Conservation (phyloP, 768 basidiomycete genomes). For the Crucibulum laeve region DNA sequence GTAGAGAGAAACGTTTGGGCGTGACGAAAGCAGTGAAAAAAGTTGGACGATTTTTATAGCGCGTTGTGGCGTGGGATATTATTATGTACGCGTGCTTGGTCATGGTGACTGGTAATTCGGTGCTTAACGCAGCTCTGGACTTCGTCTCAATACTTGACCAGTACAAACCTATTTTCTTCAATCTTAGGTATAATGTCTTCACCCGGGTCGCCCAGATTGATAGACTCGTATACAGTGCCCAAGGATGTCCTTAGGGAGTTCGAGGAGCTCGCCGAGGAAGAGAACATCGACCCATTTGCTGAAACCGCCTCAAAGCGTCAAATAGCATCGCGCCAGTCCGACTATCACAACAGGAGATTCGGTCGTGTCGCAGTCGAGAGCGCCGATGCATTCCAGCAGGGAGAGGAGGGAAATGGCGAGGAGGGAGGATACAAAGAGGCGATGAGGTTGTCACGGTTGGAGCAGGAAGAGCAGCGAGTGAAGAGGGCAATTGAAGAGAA, state of each 20-base stretch:
- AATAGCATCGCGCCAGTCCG: slow-evolving; percentile 89
- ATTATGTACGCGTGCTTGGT: not conserved
- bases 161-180: slow-evolving; percentile 8
- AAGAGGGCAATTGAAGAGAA: slow-evolving; percentile 84
- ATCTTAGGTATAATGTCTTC: slow-evolving; percentile 49
- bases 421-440: slow-evolving; percentile 95
- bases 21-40: not conserved
- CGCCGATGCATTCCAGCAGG: slow-evolving; percentile 70
- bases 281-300: slow-evolving; percentile 86
- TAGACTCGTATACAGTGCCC: slow-evolving; percentile 90
- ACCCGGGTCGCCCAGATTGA: slow-evolving; percentile 62
- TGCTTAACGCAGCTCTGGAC: too few relatives aligned
- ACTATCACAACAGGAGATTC: slow-evolving; percentile 93
- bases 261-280: slow-evolving; percentile 89
- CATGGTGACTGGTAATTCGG: not conserved
- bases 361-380: slow-evolving; percentile 79
- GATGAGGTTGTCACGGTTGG: slow-evolving; percentile 86
- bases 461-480: slow-evolving; percentile 90
- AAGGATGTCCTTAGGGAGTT: slow-evolving; percentile 95
- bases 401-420: slow-evolving; percentile 59
- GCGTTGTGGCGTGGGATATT: not conserved
- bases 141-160: not conserved
- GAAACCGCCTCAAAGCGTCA: slow-evolving; percentile 92
- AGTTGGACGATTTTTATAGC: not conserved
- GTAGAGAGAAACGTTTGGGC: slow-evolving; percentile 16